Evolutionary conservation across 164 flowering plant genomes (phyloP).

Genomic region (Macadamia tetraphylla): DNA sequence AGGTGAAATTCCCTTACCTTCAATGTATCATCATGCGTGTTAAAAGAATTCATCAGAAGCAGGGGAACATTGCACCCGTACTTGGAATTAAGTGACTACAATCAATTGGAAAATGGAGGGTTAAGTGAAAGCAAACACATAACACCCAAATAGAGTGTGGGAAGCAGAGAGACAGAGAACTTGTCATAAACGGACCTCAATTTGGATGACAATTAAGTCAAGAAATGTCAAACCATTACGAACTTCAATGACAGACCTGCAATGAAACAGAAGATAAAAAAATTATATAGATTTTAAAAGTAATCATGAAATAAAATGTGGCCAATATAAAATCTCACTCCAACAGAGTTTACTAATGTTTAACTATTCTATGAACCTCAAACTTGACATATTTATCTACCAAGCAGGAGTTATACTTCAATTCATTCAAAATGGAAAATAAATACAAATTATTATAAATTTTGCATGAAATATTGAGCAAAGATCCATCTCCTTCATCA

Average conservation of each 20-base stretch:
- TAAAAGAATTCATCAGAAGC: slow-evolving; percentile 91
- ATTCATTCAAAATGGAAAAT: too few relatives aligned
- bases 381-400: too few relatives aligned
- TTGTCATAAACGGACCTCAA: slow-evolving; percentile 52
- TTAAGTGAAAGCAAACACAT: not conserved
- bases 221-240: slow-evolving; percentile 94
- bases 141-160: not conserved
- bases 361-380: too few relatives aligned
- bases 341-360: too few relatives aligned
- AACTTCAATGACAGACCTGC: slow-evolving; percentile 97
- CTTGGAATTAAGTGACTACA: slow-evolving; percentile 69
- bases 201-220: slow-evolving; percentile 87
- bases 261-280: slow-evolving; percentile 1
- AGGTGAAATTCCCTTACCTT: slow-evolving; percentile 41
- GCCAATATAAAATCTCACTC: not conserved
- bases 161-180: not conserved
- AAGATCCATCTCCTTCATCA: too few relatives aligned
- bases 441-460: too few relatives aligned
- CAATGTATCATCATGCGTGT: slow-evolving; percentile 82
- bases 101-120: slow-evolving; percentile 10
- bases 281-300: not conserved
- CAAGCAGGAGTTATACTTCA: too few relatives aligned
- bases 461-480: too few relatives aligned
- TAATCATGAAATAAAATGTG: not conserved
- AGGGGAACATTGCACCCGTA: slow-evolving; percentile 93